A percentile compares a stretch with the other conserved stretches of the same genome.
These are phyloP conservation scores for Lichtheimia hyalospora DNA, from an alignment of 371 early-diverging fungal genomes.

Conservation along the genomic window DNA sequence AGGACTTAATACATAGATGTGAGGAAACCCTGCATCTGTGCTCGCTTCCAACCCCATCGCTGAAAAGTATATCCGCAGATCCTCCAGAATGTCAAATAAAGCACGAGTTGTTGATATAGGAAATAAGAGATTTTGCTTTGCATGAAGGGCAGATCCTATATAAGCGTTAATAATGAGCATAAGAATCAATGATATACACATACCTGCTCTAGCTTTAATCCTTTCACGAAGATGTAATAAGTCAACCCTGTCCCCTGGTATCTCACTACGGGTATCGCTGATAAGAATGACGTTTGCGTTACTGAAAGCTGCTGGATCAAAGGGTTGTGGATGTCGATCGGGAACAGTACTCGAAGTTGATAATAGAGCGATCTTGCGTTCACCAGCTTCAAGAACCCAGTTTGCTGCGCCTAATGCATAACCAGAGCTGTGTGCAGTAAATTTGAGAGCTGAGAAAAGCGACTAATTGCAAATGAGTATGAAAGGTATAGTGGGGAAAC, in stretches of 20 bases:
- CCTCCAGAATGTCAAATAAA: slow-evolving; percentile 75
- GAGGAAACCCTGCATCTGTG: slow-evolving; percentile 38
- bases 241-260: slow-evolving; percentile 11
- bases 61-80: slow-evolving; percentile 53
- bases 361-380: slow-evolving; percentile 63
- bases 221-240: slow-evolving; percentile 22
- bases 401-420: slow-evolving; percentile 71
- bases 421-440: slow-evolving; percentile 65
- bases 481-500: slow-evolving; percentile 15
- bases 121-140: slow-evolving; percentile 70
- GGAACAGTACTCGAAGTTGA: slow-evolving; percentile 63
- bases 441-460: slow-evolving; percentile 40
- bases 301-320: slow-evolving; percentile 60
- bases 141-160: slow-evolving; percentile 55
- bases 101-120: slow-evolving; percentile 69
- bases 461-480: slow-evolving; percentile 13
- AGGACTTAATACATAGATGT: slow-evolving; percentile 74
- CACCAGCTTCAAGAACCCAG: slow-evolving; percentile 69
- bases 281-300: slow-evolving; percentile 59
- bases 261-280: slow-evolving; percentile 33
- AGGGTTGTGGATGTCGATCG: slow-evolving; percentile 69
- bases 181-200: neutral
- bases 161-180: neutral
- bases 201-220: slow-evolving; percentile 34
- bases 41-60: slow-evolving; percentile 52